A percentile compares a stretch with the other conserved stretches of the same genome.
These are phyloP conservation scores for Coniochaeta hoffmannii DNA, from an alignment of 2,329 filamentous ascomycete genomes.

Conservation along the genomic window DNA sequence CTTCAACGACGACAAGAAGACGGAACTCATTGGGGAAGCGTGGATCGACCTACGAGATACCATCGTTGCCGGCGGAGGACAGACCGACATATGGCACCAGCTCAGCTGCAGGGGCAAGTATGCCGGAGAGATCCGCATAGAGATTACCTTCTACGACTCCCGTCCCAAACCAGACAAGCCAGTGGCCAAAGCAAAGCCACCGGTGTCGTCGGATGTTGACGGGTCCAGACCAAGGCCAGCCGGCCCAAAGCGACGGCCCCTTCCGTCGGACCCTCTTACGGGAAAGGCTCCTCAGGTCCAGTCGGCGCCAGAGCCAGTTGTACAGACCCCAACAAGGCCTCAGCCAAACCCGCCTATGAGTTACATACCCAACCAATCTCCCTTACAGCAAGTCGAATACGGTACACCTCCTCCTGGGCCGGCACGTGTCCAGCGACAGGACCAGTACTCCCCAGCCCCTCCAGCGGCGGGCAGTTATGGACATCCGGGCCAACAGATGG, in stretches of 20 bases:
- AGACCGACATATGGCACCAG: conserved; percentile 87
- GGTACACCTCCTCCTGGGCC: conserved; percentile 27
- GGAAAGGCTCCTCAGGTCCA: conserved; percentile 37
- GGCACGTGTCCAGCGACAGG: conserved; percentile 14
- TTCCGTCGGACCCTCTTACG: conserved; percentile 71
- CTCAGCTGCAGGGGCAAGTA: conserved; percentile 89
- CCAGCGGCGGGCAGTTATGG: conserved; percentile 9
- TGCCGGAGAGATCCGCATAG: conserved; percentile 87
- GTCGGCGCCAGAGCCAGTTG: conserved; percentile 29
- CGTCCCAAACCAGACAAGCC: conserved; percentile 73
- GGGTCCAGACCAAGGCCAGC: conserved; percentile 34
- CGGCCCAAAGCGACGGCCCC: conserved; percentile 72
- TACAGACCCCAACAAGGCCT: conserved; percentile 38
- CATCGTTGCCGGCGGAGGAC: conserved; percentile 79
- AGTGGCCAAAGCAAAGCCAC: conserved; percentile 44
- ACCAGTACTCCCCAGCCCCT: conserved; percentile 8
- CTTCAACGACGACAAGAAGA: conserved; percentile 98
- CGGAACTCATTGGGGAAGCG: conserved; percentile 89
- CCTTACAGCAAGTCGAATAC: conserved; percentile 46
- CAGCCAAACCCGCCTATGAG: conserved; percentile 33
- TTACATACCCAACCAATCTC: conserved; percentile 44
- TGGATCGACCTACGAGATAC: conserved; percentile 81
- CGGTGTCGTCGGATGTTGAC: background rate
- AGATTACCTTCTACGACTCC: conserved; percentile 93
- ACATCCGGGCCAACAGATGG: conserved; percentile 8